Conservation (phyloP, 257 asterid species). For the Galeopsis tetrahit region DNA sequence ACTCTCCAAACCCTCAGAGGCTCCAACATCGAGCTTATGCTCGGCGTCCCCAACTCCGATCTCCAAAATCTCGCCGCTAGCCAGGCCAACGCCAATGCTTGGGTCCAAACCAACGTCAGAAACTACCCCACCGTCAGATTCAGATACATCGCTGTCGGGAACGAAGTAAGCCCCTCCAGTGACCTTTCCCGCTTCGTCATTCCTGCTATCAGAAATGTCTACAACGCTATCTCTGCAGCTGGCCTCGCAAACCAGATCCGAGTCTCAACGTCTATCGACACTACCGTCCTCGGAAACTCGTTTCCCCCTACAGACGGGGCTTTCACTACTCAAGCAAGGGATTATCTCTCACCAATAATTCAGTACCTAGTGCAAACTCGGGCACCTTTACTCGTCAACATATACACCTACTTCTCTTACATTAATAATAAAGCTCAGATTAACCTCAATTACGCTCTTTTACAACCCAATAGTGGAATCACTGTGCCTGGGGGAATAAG, state of each 20-base stretch:
- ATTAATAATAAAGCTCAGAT: conserved; percentile 10
- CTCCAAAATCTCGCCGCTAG: conserved; percentile 43
- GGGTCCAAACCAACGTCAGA: conserved; percentile 58
- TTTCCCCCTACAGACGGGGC: conserved; percentile 42
- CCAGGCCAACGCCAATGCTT: conserved; percentile 58
- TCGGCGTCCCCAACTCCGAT: conserved; percentile 52
- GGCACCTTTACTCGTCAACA: conserved; percentile 38
- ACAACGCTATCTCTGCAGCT: conserved; percentile 32
- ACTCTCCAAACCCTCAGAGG: conserved; percentile 45
- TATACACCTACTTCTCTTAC: conserved; percentile 47
- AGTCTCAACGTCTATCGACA: conserved; percentile 39
- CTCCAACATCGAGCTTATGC: conserved; percentile 42
- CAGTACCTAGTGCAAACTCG: conserved; percentile 15
- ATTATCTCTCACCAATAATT: conserved; percentile 29
- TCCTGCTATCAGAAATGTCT: conserved; percentile 37
- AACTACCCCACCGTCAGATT: conserved; percentile 49
- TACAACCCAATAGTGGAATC: conserved; percentile 31
- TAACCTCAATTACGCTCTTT: conserved; percentile 30
- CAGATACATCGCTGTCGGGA: conserved; percentile 61
- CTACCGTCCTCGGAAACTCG: conserved; percentile 28
- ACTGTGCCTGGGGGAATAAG: conserved; percentile 33
- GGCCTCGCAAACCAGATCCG: conserved; percentile 33
- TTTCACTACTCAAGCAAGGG: conserved; percentile 24
- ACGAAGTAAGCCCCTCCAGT: conserved; percentile 48
- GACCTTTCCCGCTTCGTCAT: conserved; percentile 35